Percentiles rank a stretch among this genome's conserved stretches.
phyloP scores from a whole-genome alignment of 2,329 filamentous ascomycete genomes.

The Aspergillus sp. region DNA sequence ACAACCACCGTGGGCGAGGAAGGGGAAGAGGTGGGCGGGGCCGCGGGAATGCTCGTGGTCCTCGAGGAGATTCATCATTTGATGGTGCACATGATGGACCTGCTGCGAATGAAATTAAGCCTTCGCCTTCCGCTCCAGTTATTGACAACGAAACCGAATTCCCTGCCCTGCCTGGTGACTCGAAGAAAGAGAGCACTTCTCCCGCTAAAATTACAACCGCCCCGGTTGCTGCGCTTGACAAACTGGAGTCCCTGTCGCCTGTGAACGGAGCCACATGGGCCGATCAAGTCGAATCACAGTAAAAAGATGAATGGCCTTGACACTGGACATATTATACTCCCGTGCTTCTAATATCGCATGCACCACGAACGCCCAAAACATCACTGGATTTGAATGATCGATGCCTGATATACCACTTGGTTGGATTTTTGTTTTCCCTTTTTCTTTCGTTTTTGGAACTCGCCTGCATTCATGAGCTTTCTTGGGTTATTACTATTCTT shows the following conservation, averaged over 20 bases:
- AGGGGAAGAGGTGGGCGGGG: conserved; percentile 26
- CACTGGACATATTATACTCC: background rate
- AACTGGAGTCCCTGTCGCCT: conserved; percentile 23
- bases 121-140: conserved; percentile 13
- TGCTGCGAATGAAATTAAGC: conserved; percentile 8
- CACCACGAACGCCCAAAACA: no score
- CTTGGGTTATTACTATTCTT: no score
- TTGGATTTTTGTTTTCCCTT: no score
- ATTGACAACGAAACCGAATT: conserved; percentile 30
- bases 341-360: background rate
- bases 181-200: conserved; percentile 15
- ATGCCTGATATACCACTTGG: no score
- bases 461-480: no score
- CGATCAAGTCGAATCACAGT: conserved; percentile 26
- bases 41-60: conserved; percentile 18
- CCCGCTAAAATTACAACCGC: conserved; percentile 2
- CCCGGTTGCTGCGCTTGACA: conserved; percentile 10
- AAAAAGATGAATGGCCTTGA: background rate
- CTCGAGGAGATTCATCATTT: conserved; percentile 16
- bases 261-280: conserved; percentile 27
- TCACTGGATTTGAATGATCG: no score
- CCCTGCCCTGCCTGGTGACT: conserved; percentile 27
- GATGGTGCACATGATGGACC: conserved; percentile 12
- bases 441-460: no score
- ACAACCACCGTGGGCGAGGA: conserved; percentile 23